Base-by-base conservation (phyloP, 2,329 filamentous ascomycete species). In the Tolypocladium inflatum region DNA sequence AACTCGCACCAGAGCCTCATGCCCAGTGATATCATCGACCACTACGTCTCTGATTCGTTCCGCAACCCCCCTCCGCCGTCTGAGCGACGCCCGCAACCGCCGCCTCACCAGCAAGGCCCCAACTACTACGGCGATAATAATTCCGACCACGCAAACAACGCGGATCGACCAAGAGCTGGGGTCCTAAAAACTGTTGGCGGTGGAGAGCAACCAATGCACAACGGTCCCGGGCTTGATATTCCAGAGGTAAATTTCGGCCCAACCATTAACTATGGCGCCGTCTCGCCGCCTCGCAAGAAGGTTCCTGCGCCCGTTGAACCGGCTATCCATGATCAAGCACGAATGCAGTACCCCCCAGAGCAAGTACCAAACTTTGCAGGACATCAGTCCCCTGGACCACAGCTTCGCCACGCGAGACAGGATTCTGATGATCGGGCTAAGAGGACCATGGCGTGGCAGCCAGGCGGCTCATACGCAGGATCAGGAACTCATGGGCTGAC, bases 221-320 rank as follows among this genome's bases (percentile, higher is more conserved):
- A 58, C 48, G 60, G 48, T 9, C 4, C 69, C 0, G 68, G 76
- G 17, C 77, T 82, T 30, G 79, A 84, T 58, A 85, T 96, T 60
- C 90, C 90, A 1, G 75, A 80, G 5, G 83, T 96, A 61, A 87
- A 97, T 70, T 97, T 97, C 73, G 93, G 93, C 0, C 90, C 87
- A 7, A 96, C 92, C 0, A 75, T 90, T 64, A 87, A 88, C 60
- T 87, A 91, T 58, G 73, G 68, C 39, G 74, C 73, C 15, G 51
- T 69, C 21, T 59, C 71, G n/a, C 62, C 69, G 2, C 63, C 69
- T 11, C 68, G 63, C 7, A 71, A 62, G 58, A 74, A 72, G 60
- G 65, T 67, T 0, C 68, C 61, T 1, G 41, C 41, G 30, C 35
- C 48, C 9, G 53, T 17, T 21, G 58, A 60, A 42, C 57, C 68